These are phyloP conservation scores for Spathaspora gorwiae DNA, from an alignment of 805 yeast genomes.

Conservation along the genomic window DNA sequence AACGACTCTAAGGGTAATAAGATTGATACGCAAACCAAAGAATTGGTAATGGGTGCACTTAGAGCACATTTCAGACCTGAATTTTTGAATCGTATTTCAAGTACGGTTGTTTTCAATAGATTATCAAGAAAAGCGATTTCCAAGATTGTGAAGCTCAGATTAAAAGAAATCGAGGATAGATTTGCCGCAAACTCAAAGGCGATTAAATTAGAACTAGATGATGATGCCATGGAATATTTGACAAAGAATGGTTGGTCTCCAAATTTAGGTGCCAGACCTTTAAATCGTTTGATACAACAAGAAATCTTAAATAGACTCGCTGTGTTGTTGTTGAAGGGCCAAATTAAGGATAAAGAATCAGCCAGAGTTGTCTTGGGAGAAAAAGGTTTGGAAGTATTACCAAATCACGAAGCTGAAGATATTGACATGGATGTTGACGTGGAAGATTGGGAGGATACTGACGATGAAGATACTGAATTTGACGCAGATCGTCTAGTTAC, in stretches of 20 bases:
- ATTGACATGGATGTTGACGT: conserved; percentile 50
- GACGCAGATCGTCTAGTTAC: conserved; percentile 4
- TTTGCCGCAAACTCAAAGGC: conserved; percentile 81
- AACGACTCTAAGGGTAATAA: conserved; percentile 60
- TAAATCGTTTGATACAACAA: conserved; percentile 85
- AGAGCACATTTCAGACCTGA: conserved; percentile 94
- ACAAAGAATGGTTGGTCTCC: conserved; percentile 84
- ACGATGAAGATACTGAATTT: conserved; percentile 53
- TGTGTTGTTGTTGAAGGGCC: conserved; percentile 79
- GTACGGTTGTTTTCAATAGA: conserved; percentile 89
- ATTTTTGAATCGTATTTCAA: conserved; percentile 91
- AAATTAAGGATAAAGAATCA: conserved; percentile 80
- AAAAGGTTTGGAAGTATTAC: conserved; percentile 72
- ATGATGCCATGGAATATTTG: conserved; percentile 74
- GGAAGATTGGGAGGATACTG: conserved; percentile 56
- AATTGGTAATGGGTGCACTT: conserved; percentile 78
- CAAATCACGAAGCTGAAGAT: conserved; percentile 72
- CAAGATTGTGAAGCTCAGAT: conserved; percentile 83
- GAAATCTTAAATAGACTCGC: conserved; percentile 88
- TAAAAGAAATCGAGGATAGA: conserved; percentile 79
- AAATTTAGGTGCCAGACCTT: conserved; percentile 95
- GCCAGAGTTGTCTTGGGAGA: conserved; percentile 58
- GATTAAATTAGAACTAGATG: conserved; percentile 66
- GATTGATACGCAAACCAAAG: conserved; percentile 65
- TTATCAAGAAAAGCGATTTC: conserved; percentile 86